These are phyloP conservation scores for Cajanus cajan DNA, from an alignment of 306 rosid genomes.

Conservation along the genomic window DNA sequence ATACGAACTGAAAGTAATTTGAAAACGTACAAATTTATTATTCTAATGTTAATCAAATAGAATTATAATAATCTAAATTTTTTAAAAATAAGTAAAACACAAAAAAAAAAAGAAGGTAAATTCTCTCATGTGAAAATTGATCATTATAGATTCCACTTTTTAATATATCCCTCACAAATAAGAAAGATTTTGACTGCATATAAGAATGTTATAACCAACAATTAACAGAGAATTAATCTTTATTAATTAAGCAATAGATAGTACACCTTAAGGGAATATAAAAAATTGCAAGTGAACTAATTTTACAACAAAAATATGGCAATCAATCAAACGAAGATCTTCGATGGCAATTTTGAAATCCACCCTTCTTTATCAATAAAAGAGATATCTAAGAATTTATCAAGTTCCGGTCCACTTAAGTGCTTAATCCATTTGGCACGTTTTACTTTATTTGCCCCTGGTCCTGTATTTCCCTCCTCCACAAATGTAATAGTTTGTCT, in stretches of 20 bases:
- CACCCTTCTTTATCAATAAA: constrained; percentile 50
- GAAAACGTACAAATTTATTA: no score
- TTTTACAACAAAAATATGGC: neutral
- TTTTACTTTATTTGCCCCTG: constrained; percentile 36
- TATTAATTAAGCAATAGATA: neutral
- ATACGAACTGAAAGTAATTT: no score
- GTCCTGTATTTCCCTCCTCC: constrained; percentile 38
- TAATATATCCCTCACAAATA: no score
- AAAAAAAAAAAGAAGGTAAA: no score
- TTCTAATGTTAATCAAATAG: no score
- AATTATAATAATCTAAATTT: no score
- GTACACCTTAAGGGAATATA: neutral
- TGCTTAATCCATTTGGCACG: constrained; percentile 49
- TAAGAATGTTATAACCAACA: no score
- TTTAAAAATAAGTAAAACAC: no score
- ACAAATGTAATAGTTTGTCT: constrained; percentile 31
- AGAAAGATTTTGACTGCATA: no score
- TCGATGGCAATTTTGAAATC: constrained; percentile 30
- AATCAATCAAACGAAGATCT: neutral
- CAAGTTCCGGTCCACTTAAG: neutral
- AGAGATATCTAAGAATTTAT: neutral
- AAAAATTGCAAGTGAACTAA: neutral
- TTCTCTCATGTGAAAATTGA: no score
- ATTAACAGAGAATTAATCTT: neutral
- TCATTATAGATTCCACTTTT: no score